Percentiles rank a stretch among this genome's conserved stretches.
Evolutionary conservation across 495 filamentous ascomycete genomes (phyloP).

Genomic region (Lepidopterella palustris): DNA sequence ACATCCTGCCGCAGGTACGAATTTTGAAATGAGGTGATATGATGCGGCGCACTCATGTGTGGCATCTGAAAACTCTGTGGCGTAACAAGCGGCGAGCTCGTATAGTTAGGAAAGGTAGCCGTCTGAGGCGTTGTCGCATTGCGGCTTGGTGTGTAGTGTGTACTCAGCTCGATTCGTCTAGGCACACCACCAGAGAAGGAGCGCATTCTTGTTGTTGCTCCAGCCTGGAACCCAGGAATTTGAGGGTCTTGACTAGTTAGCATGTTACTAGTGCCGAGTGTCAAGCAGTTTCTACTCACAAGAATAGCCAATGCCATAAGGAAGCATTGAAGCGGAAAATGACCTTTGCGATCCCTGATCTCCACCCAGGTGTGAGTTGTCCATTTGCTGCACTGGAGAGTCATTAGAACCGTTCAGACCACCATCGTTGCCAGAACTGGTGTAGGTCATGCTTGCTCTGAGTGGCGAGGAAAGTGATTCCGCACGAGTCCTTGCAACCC

Average conservation of each 20-base stretch:
- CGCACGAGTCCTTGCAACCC: constrained; percentile 27
- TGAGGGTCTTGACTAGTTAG: constrained; percentile 28
- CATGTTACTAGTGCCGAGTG: background rate
- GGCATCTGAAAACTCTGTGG: constrained; percentile 27
- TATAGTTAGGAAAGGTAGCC: constrained; percentile 32
- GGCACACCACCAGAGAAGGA: constrained; percentile 32
- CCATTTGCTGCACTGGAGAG: constrained; percentile 8
- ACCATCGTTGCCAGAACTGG: constrained; percentile 19
- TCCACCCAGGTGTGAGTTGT: constrained; percentile 9
- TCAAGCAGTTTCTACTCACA: constrained; percentile 26
- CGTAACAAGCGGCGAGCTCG: constrained; percentile 29
- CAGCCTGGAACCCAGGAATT: constrained; percentile 33
- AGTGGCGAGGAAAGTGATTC: constrained; percentile 35
- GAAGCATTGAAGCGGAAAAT: constrained; percentile 24
- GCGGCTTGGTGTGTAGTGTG: constrained; percentile 27
- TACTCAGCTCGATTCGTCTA: constrained; percentile 32
- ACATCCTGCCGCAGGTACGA: constrained; percentile 32
- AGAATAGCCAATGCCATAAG: constrained; percentile 37
- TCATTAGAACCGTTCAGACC: constrained; percentile 18
- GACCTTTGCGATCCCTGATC: constrained; percentile 19
- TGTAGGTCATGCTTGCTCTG: constrained; percentile 37
- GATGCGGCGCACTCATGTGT: constrained; percentile 32
- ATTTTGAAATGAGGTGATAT: constrained; percentile 31
- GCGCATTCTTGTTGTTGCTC: constrained; percentile 26
- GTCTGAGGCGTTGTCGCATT: constrained; percentile 28